Percentiles rank a stretch among this genome's conserved stretches.
These are phyloP conservation scores for Umbelopsis ramanniana DNA, from an alignment of 192 early-diverging fungal species.

Conservation along the genomic window DNA sequence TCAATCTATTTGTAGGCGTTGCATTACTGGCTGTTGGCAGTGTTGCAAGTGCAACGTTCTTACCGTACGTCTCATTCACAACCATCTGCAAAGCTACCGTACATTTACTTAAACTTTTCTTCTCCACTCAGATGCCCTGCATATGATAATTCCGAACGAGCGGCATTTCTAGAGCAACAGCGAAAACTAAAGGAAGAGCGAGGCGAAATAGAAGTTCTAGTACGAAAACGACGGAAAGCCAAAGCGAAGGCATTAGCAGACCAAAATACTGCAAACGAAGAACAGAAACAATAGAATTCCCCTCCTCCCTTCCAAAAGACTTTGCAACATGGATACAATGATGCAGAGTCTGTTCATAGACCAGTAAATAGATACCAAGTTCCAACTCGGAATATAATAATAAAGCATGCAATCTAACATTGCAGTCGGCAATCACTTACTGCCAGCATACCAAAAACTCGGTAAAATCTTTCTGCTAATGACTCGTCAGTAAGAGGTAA, in stretches of 20 bases:
- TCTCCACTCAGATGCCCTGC: background rate
- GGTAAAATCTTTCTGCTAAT: too few relatives aligned
- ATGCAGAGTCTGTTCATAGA: conserved; percentile 8
- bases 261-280: background rate
- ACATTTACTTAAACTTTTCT: background rate
- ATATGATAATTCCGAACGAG: conserved; percentile 15
- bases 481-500: too few relatives aligned
- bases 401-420: too few relatives aligned
- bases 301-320: background rate
- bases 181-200: conserved; percentile 4
- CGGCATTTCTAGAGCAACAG: conserved; percentile 5
- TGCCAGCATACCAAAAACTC: too few relatives aligned
- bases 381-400: conserved; percentile 14
- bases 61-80: conserved; percentile 6
- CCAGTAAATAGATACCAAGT: conserved; percentile 13
- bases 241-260: conserved; percentile 14
- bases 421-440: too few relatives aligned
- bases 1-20: conserved; percentile 11
- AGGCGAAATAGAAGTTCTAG: conserved; percentile 8
- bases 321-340: background rate
- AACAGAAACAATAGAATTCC: background rate
- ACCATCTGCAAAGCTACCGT: background rate
- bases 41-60: conserved; percentile 15
- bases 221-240: conserved; percentile 17
- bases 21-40: conserved; percentile 19